phyloP scores from a whole-genome alignment of 2,329 filamentous ascomycete genomes.

The Aspergillus sp. region DNA sequence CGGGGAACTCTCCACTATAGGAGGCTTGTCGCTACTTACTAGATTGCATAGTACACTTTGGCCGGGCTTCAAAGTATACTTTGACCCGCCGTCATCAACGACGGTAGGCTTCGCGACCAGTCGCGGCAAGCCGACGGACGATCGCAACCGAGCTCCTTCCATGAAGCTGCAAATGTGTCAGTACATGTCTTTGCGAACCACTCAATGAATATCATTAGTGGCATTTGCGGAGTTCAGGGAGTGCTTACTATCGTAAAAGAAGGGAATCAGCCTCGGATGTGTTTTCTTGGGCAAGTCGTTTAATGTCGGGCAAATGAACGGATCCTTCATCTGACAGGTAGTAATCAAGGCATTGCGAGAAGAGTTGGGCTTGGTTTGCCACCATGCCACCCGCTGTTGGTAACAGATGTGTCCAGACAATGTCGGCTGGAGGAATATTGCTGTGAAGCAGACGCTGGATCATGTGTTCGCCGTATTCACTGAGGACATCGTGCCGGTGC shows the following conservation, averaged over 20 bases:
- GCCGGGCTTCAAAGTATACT: conserved; percentile 37
- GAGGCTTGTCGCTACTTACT: conserved; percentile 25
- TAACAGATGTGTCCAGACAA: conserved; percentile 60
- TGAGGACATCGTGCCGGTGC: conserved; percentile 46
- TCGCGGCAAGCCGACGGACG: conserved; percentile 41
- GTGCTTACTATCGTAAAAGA: conserved; percentile 53
- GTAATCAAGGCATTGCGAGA: conserved; percentile 59
- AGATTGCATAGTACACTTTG: conserved; percentile 40
- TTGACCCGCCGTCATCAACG: conserved; percentile 38
- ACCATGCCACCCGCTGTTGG: conserved; percentile 60
- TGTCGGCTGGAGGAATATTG: conserved; percentile 49
- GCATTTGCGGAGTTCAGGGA: not conserved
- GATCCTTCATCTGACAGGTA: conserved; percentile 55
- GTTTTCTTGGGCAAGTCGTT: conserved; percentile 49
- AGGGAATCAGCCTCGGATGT: conserved; percentile 50
- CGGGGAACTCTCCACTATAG: not conserved
- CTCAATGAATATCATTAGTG: not conserved
- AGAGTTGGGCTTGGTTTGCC: conserved; percentile 59
- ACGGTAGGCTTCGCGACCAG: conserved; percentile 35
- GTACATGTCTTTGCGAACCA: not conserved
- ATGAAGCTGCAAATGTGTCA: conserved; percentile 35
- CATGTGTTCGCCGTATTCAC: conserved; percentile 58
- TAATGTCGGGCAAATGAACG: conserved; percentile 51
- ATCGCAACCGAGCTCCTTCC: conserved; percentile 43
- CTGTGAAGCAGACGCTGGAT: conserved; percentile 55